phyloP scores from a whole-genome alignment of 2,329 filamentous ascomycete species.

The Penicillium sp. region DNA sequence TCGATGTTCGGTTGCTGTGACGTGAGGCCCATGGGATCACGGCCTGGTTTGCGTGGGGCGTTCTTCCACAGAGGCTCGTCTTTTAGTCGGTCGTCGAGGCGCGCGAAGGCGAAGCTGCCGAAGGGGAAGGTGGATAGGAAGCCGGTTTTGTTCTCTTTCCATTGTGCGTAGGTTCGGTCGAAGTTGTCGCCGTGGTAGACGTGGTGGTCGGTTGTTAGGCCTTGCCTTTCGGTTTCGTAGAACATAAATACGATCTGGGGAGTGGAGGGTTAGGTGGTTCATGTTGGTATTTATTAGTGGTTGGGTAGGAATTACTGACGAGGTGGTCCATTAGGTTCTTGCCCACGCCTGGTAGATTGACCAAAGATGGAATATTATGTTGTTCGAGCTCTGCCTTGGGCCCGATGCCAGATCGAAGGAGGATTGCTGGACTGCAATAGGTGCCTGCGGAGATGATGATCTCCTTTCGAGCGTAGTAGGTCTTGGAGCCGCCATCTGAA shows the following conservation, averaged over 20 bases:
- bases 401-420: slow-evolving; percentile 49
- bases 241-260: slow-evolving; percentile 50
- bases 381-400: slow-evolving; percentile 37
- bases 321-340: slow-evolving; percentile 49
- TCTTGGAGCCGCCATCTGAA: slow-evolving; percentile 28
- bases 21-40: slow-evolving; percentile 56
- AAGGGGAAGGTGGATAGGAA: slow-evolving; percentile 56
- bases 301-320: slow-evolving; percentile 21
- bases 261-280: slow-evolving; percentile 3
- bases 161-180: slow-evolving; percentile 45
- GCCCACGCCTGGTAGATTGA: slow-evolving; percentile 46
- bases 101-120: slow-evolving; percentile 53
- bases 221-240: slow-evolving; percentile 49
- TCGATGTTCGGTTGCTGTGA: slow-evolving; percentile 52
- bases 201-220: slow-evolving; percentile 50
- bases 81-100: slow-evolving; percentile 52
- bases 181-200: slow-evolving; percentile 49
- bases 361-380: slow-evolving; percentile 37
- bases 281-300: neutral
- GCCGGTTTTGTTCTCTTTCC: slow-evolving; percentile 52
- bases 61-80: slow-evolving; percentile 49
- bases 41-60: slow-evolving; percentile 42
- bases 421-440: slow-evolving; percentile 45
- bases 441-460: slow-evolving; percentile 44
- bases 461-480: slow-evolving; percentile 40